Conservation (phyloP, 768 basidiomycete species). For the Mycena latifolia region DNA sequence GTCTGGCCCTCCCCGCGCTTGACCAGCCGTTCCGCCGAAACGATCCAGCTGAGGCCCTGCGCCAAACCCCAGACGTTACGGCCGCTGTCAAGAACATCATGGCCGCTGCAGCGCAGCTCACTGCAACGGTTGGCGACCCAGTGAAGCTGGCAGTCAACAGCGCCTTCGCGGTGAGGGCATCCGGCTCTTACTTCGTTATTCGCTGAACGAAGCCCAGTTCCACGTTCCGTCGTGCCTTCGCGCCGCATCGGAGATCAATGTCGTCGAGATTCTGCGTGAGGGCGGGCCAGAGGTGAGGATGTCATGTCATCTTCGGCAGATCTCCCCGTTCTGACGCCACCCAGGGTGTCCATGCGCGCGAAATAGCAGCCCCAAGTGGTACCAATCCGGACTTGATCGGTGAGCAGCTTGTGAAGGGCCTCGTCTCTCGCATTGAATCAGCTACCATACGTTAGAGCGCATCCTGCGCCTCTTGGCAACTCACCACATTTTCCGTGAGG, state of each 20-base stretch:
- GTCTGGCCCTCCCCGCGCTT: neutral
- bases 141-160: neutral
- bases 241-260: slow-evolving; percentile 38
- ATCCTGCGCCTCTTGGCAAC: slow-evolving; percentile 49
- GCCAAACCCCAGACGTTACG: neutral
- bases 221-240: slow-evolving; percentile 37
- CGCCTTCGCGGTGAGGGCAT: slow-evolving; percentile 21
- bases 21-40: slow-evolving; percentile 16
- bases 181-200: neutral
- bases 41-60: slow-evolving; percentile 4
- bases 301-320: no score
- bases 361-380: slow-evolving; percentile 42
- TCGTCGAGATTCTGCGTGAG: slow-evolving; percentile 47
- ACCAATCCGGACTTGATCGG: slow-evolving; percentile 44
- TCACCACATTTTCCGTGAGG: slow-evolving; percentile 49
- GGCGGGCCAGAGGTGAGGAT: slow-evolving; percentile 35
- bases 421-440: no score
- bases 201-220: slow-evolving; percentile 23
- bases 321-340: no score
- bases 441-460: slow-evolving; percentile 35
- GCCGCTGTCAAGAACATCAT: slow-evolving; percentile 18
- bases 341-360: slow-evolving; percentile 21
- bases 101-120: slow-evolving; percentile 16
- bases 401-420: slow-evolving; percentile 5
- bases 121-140: slow-evolving; percentile 28